phyloP scores from a whole-genome alignment of 768 basidiomycete genomes.

The Strobilomyces echinocephalus region DNA sequence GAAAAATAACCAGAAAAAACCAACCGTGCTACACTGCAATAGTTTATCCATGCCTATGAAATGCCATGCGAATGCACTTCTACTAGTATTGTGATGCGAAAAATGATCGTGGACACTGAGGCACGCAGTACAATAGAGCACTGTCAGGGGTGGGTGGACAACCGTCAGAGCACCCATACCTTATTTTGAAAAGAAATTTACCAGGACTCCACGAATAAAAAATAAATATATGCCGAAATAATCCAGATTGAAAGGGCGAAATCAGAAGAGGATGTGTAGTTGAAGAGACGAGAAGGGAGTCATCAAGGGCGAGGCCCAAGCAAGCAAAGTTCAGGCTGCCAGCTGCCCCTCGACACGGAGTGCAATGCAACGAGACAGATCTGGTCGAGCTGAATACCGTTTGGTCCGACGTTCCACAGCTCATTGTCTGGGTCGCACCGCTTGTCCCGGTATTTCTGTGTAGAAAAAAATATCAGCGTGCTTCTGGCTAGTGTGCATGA shows the following conservation, averaged over 20 bases:
- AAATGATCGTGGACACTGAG: not conserved
- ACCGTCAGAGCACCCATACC: not conserved
- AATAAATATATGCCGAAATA: conserved; percentile 1
- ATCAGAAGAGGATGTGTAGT: not conserved
- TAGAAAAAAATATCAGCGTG: conserved; percentile 6
- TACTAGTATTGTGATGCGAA: conserved; percentile 10
- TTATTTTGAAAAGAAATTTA: not conserved
- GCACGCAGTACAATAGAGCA: not conserved
- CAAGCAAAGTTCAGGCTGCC: conserved; percentile 71
- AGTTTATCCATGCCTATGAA: conserved; percentile 4
- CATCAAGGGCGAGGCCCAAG: conserved; percentile 14
- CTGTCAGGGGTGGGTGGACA: not conserved
- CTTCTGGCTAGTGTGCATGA: not conserved
- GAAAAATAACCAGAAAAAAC: not conserved
- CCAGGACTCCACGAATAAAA: not conserved
- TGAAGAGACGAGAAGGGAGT: not conserved
- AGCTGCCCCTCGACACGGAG: conserved; percentile 75
- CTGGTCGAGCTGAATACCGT: conserved; percentile 23
- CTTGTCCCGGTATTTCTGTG: conserved; percentile 14
- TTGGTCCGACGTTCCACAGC: conserved; percentile 22
- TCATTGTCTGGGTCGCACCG: conserved; percentile 7
- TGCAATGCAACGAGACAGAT: conserved; percentile 64
- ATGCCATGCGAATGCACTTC: conserved; percentile 16
- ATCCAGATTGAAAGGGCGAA: not conserved
- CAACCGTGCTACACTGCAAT: conserved; percentile 4